Base-by-base conservation (phyloP, 148 eudicot species). In the Chenopodium formosanum region DNA sequence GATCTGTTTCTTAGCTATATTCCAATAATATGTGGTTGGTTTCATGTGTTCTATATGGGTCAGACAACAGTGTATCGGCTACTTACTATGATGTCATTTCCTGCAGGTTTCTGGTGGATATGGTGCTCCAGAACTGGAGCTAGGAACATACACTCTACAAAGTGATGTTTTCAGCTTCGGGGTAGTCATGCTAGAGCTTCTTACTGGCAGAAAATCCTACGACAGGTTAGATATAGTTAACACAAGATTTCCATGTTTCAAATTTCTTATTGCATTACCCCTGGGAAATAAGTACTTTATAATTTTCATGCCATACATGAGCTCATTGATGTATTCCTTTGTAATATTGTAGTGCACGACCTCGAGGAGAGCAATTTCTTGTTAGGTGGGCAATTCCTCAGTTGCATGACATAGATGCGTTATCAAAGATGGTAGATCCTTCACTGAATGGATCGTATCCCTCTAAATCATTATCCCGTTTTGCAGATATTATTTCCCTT, bases 101-200 rank as follows among this genome's bases (percentile, higher is more conserved):
- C 78, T 85, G 85, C 88, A 94, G 97, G 80, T 91, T 73, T 84
- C 87, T 73, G 71, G 83, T 53, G 98, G 98, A 31, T 94, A 94
- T 84, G 94, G 95, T 71, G 98, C 98, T 75, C 98, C 98, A 19
- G 99, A 97, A 84, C 92, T 97, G 22, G 98, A 97, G 88, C 87
- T 84, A 53, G 99, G 98, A 86, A 90, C 79, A 52, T 94, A 89
- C 82, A 90, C 93, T 19, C 82, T 73, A 74, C 89, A 91, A 85
- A 94, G 98, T 80, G 99, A 97, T 81, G 95, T 94, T 71, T 97
- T 92, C 81, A 94, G 98, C 89, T 97, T 94, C 76, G 99, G 99
- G 84, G 93, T 97, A 60, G 94, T 97, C 19, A 94, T 97, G 99
- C 84, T 97, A 53, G 95, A 92, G 78, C 93, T 97, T 70, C 91